phyloP scores from a whole-genome alignment of 2,329 filamentous ascomycete species.

The Fusarium nygamai region DNA sequence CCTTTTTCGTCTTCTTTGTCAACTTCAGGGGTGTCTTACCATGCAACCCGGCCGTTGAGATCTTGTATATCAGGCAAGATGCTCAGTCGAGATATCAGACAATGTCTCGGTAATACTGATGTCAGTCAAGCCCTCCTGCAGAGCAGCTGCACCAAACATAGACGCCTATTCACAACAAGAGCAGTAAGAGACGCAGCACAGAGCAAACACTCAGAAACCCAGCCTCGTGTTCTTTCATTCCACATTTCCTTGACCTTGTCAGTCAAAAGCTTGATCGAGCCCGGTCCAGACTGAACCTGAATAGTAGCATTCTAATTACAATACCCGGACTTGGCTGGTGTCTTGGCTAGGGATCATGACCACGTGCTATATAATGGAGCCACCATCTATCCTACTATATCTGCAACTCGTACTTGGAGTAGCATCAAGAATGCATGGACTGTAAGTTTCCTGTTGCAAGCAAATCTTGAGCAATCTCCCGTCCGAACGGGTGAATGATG shows the following conservation, averaged over 20 bases:
- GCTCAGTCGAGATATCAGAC: neutral
- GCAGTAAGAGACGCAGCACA: neutral
- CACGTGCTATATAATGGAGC: constrained; percentile 16
- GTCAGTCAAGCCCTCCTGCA: neutral
- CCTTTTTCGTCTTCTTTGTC: constrained; percentile 14
- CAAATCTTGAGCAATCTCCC: neutral
- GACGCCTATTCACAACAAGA: neutral
- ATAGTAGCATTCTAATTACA: constrained; percentile 23
- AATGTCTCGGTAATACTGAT: neutral
- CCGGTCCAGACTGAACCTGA: constrained; percentile 4
- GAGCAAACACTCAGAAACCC: neutral
- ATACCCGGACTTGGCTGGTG: constrained; percentile 17
- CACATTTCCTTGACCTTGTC: constrained; percentile 1
- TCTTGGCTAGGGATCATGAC: constrained; percentile 10
- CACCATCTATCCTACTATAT: constrained; percentile 11
- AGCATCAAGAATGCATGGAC: constrained; percentile 3
- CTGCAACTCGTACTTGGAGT: neutral
- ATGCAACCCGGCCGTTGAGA: constrained; percentile 15
- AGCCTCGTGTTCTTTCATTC: constrained; percentile 13
- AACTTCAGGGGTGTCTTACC: neutral
- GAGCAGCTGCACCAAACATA: neutral
- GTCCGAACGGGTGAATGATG: neutral
- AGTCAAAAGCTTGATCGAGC: neutral
- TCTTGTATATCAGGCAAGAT: neutral
- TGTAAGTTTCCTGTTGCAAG: neutral